Conservation (phyloP, 345 rosid genomes). For the Durio zibethinus region DNA sequence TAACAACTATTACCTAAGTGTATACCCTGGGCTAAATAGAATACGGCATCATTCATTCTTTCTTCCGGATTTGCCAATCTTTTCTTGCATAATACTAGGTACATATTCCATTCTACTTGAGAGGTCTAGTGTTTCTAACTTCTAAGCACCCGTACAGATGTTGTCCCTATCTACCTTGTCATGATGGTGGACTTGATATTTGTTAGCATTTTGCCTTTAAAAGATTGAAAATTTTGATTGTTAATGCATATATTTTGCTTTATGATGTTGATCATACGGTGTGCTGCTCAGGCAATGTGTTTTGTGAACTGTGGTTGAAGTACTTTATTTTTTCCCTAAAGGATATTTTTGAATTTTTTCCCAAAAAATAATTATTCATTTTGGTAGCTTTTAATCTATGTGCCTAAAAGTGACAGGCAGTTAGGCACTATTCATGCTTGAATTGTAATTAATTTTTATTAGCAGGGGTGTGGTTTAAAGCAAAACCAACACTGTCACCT, state of each 20-base stretch:
- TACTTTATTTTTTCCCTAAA: not conserved
- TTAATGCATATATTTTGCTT: too few species aligned
- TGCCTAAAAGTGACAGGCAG: not conserved
- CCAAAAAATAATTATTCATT: not conserved
- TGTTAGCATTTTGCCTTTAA: not conserved
- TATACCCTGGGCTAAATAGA: not conserved
- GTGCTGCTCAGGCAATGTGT: not conserved
- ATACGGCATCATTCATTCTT: not conserved
- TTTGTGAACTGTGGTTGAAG: not conserved
- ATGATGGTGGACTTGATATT: not conserved
- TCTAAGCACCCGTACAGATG: not conserved
- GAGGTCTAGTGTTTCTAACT: not conserved
- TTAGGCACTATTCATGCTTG: not conserved
- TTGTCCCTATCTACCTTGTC: not conserved
- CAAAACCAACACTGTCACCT: not conserved
- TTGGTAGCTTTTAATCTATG: not conserved
- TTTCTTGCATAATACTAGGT: not conserved
- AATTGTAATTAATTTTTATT: not conserved
- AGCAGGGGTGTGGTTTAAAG: not conserved
- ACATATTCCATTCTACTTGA: not conserved
- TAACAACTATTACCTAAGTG: not conserved
- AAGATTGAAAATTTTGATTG: too few species aligned
- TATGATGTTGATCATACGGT: not conserved
- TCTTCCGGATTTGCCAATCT: not conserved
- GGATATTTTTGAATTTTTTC: too few species aligned